Evolutionary conservation across 2,329 filamentous ascomycete species (phyloP).

Genomic region (Cladosporium sp.): DNA sequence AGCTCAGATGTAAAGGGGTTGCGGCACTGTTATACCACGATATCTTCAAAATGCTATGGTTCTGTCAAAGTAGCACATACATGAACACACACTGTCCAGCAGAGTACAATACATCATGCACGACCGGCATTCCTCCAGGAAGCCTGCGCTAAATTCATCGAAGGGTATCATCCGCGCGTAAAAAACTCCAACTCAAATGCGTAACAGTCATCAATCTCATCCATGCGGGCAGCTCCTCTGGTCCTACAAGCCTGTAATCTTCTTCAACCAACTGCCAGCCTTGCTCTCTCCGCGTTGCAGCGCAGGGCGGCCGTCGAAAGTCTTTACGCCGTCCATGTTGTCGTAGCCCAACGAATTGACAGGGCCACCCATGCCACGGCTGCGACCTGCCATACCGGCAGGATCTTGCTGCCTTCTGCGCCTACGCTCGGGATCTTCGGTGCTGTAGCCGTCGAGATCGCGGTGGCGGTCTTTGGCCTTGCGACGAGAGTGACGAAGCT

Average conservation of each 20-base stretch:
- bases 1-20: too few species aligned
- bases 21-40: too few species aligned
- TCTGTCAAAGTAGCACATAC: background rate
- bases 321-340: slow-evolving; percentile 33
- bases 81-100: background rate
- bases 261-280: slow-evolving; percentile 46
- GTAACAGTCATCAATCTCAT: slow-evolving; percentile 7
- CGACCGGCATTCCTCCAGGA: background rate
- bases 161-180: slow-evolving; percentile 15
- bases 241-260: slow-evolving; percentile 33
- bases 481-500: slow-evolving; percentile 25
- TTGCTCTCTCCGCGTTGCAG: slow-evolving; percentile 31
- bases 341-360: slow-evolving; percentile 29
- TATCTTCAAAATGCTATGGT: background rate
- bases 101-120: slow-evolving; percentile 2
- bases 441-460: slow-evolving; percentile 18
- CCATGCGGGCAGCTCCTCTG: background rate
- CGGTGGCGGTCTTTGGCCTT: slow-evolving; percentile 15
- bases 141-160: background rate
- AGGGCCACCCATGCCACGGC: slow-evolving; percentile 24
- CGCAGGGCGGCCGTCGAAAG: slow-evolving; percentile 40
- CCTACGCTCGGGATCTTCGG: slow-evolving; percentile 22
- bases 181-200: background rate
- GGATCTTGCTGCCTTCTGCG: slow-evolving; percentile 20
- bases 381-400: slow-evolving; percentile 33